Evolutionary conservation across 2,329 filamentous ascomycete genomes (phyloP).

Genomic region (Venturia oleaginea): DNA sequence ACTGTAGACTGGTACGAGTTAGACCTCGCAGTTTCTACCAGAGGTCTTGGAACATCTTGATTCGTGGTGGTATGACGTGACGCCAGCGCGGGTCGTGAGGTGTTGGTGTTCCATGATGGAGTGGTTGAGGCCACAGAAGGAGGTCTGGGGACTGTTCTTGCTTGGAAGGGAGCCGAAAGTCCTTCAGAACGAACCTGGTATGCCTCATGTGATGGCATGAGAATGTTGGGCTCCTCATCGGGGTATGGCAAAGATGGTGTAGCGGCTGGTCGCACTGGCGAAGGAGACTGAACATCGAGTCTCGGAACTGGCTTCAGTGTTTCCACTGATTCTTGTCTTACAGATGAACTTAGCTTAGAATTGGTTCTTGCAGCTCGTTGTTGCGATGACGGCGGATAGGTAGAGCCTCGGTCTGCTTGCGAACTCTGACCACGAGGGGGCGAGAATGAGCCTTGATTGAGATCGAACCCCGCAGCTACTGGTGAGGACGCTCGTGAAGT

Average conservation of each 20-base stretch:
- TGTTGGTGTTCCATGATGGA: neutral
- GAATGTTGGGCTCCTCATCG: slow-evolving; percentile 31
- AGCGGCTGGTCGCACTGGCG: slow-evolving; percentile 21
- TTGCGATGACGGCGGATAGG: slow-evolving; percentile 16
- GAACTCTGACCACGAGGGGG: neutral
- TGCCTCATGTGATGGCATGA: slow-evolving; percentile 35
- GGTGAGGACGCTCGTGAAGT: slow-evolving; percentile 3
- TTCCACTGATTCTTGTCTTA: slow-evolving; percentile 17
- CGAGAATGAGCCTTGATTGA: neutral
- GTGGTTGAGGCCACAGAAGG: neutral
- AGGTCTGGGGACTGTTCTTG: neutral
- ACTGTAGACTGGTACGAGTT: neutral
- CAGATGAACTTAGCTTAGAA: neutral
- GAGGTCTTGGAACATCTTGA: slow-evolving; percentile 2
- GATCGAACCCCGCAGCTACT: neutral
- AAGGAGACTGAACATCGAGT: slow-evolving; percentile 26
- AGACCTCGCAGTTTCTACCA: neutral
- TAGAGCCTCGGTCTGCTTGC: neutral
- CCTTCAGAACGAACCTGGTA: slow-evolving; percentile 17
- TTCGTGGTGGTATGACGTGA: slow-evolving; percentile 1
- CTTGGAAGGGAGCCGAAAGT: neutral
- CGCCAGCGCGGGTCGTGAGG: neutral
- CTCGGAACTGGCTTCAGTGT: slow-evolving; percentile 19
- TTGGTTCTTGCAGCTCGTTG: slow-evolving; percentile 25
- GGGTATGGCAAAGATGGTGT: slow-evolving; percentile 35